Percentiles rank a stretch among this genome's conserved stretches.
Evolutionary conservation across 2,329 filamentous ascomycete species (phyloP).

Genomic region (Cladosporium cucumerinum): DNA sequence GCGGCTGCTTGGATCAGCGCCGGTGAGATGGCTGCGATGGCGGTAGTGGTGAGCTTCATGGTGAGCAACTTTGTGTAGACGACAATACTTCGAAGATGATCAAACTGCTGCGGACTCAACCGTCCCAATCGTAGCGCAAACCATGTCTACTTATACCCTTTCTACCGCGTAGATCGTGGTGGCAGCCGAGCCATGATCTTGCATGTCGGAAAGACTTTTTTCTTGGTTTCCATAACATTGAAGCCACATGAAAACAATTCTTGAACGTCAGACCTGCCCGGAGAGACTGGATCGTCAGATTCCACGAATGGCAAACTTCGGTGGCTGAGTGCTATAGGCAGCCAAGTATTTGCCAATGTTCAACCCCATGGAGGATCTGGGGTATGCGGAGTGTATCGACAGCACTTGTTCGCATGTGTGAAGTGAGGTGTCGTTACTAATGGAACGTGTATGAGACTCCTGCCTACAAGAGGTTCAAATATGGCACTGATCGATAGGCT

Average conservation of each 20-base stretch:
- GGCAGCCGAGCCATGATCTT: neutral
- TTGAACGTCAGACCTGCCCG: neutral
- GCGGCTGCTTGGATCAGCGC: constrained; percentile 6
- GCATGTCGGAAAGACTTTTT: neutral
- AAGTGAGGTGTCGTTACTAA: neutral
- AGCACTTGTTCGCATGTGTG: neutral
- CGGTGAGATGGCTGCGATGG: neutral
- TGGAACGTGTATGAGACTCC: neutral
- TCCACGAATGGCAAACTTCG: neutral
- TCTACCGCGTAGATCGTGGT: too few species aligned
- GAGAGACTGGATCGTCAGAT: constrained; percentile 1
- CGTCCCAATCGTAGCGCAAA: neutral
- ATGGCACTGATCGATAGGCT: neutral
- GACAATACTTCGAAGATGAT: neutral
- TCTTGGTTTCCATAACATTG: constrained; percentile 3
- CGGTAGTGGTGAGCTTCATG: constrained; percentile 9
- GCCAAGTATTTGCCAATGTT: neutral
- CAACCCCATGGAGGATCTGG: neutral
- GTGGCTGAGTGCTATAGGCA: constrained; percentile 2
- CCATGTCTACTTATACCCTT: constrained; percentile 5
- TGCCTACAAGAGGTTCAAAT: neutral
- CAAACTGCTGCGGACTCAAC: neutral
- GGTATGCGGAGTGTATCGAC: neutral
- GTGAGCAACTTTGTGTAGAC: neutral
- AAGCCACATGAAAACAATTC: neutral